Base-by-base conservation (phyloP, 169 alveolate species). In the Plasmodium gaboni region DNA sequence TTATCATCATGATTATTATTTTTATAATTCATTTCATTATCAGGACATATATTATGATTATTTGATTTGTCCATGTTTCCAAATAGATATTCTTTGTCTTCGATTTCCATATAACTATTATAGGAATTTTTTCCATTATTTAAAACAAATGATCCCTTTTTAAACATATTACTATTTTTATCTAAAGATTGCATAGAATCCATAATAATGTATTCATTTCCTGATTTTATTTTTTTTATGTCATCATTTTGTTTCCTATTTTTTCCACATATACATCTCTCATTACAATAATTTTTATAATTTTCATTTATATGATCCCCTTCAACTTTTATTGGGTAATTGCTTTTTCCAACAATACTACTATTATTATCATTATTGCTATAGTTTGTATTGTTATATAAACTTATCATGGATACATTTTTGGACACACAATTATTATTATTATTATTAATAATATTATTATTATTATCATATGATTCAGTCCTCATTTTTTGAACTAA, bases 321-420 rank as follows among this genome's bases (percentile, higher is more conserved):
- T 28, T 24, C 63, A 70, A 19, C 44, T 38, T 48, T 19, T 17
- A 10, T 60, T 17, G n/a, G 12, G 32, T 26, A 17, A 19, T 19
- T 60, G 17, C 69, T 60, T 60, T 13, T 13, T 59, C 51, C 55
- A 70, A 19, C 8, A 15, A 4, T 9, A 4, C 28, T 9, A 4
- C 28, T 7, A 68, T 22, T 32, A 28, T 67, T 67, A 12, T 22
- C 50, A 68, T 53, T 69, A 42, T 15, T 55, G 9, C 15, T 32
- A 69, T 12, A 59, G 51, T 70, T 38, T 38, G 46, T 28, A 51
- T 13, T 19, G 42, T 6, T 46, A n/a, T 73, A 13, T 9, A 28
- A 6, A 13, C 55, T 38, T 65, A 65, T 4, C 8, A 32, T 32
- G 38, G 86, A 73, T 1, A 22, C 42, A 15, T 73, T 73, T 60